phyloP scores from a whole-genome alignment of 2,329 filamentous ascomycete species.

The Ustulina deusta region DNA sequence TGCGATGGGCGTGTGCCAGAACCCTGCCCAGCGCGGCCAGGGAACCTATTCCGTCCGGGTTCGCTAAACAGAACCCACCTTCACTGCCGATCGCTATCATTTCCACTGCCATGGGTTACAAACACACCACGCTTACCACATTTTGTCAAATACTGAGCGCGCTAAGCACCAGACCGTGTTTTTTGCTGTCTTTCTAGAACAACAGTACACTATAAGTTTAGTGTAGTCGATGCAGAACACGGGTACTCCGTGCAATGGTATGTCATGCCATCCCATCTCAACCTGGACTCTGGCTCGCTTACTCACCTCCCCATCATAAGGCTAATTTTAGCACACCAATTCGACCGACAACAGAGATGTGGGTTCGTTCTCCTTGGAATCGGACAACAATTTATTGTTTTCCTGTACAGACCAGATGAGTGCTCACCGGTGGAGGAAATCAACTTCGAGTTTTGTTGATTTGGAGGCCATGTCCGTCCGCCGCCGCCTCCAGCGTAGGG shows the following conservation, averaged over 20 bases:
- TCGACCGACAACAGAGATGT: background rate
- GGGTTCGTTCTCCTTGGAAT: background rate
- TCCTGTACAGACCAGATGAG: background rate
- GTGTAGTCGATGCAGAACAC: background rate
- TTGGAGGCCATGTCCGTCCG: background rate
- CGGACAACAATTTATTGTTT: background rate
- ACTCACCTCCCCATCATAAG: slow-evolving; percentile 16
- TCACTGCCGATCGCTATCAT: slow-evolving; percentile 31
- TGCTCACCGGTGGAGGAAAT: background rate
- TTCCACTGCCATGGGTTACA: slow-evolving; percentile 8
- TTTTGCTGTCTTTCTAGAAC: background rate
- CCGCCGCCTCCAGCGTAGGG: background rate
- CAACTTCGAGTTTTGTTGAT: background rate
- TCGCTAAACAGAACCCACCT: slow-evolving; percentile 19
- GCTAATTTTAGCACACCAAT: slow-evolving; percentile 29
- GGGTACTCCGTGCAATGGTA: background rate
- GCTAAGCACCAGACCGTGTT: background rate
- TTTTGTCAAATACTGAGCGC: background rate
- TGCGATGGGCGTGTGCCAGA: background rate
- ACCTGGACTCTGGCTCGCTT: slow-evolving; percentile 17
- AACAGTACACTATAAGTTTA: background rate
- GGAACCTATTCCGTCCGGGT: slow-evolving; percentile 18
- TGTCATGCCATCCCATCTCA: slow-evolving; percentile 4
- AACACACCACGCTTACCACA: background rate
- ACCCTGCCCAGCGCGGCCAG: background rate